A percentile compares a stretch with the other conserved stretches of the same genome.
Conservation (phyloP, 768 basidiomycete genomes). For the Lentinula sp. region DNA sequence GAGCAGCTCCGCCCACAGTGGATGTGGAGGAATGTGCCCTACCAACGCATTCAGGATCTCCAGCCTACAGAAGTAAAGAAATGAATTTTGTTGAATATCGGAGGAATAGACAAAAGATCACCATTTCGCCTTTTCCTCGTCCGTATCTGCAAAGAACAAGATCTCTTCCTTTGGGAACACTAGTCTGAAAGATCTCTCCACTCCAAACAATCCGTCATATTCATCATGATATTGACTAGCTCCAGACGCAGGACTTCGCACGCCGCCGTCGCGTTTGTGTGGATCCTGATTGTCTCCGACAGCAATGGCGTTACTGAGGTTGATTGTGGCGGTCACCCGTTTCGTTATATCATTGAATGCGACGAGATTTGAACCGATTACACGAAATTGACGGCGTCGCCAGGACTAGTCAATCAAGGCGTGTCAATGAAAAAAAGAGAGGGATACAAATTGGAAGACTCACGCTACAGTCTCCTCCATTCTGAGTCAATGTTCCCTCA, state of each 20-base stretch:
- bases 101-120: constrained; percentile 27
- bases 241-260: constrained; percentile 38
- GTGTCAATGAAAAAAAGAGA: neutral
- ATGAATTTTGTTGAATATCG: neutral
- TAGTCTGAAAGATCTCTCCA: constrained; percentile 82
- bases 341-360: constrained; percentile 94
- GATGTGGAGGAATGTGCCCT: constrained; percentile 87
- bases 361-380: constrained; percentile 81
- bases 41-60: constrained; percentile 79
- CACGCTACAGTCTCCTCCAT: constrained; percentile 89
- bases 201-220: constrained; percentile 58
- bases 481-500: constrained; percentile 89
- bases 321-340: constrained; percentile 85
- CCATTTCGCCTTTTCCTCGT: constrained; percentile 86
- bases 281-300: constrained; percentile 73
- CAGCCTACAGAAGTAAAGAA: constrained; percentile 47
- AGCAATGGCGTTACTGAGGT: constrained; percentile 73
- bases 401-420: constrained; percentile 46
- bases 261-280: constrained; percentile 23
- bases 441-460: constrained; percentile 22
- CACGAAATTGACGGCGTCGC: constrained; percentile 76
- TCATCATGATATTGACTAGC: constrained; percentile 44
- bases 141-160: constrained; percentile 85
- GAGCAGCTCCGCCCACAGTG: constrained; percentile 87
- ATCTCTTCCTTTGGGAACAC: constrained; percentile 79